A percentile compares a stretch with the other conserved stretches of the same genome.
These are phyloP conservation scores for Phytophthora ohioensis DNA, from an alignment of 352 stramenopile species.

Conservation along the genomic window DNA sequence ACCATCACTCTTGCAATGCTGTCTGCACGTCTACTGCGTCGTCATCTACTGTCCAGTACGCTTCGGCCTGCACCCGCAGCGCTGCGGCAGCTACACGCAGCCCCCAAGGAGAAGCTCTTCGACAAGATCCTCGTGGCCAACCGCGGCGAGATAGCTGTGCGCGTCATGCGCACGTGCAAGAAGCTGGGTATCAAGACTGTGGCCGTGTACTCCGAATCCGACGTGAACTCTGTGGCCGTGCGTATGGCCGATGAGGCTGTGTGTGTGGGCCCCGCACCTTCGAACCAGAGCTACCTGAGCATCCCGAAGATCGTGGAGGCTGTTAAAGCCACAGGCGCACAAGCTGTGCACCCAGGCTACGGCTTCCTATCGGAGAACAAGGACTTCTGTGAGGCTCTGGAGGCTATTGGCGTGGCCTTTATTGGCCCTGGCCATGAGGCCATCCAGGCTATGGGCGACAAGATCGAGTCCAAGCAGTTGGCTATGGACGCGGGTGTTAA, in stretches of 20 bases:
- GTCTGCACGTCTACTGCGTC: constrained; percentile 33
- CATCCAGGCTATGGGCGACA: constrained; percentile 95
- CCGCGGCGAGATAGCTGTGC: constrained; percentile 94
- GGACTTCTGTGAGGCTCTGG: constrained; percentile 83
- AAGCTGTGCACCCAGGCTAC: constrained; percentile 96
- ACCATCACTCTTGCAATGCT: constrained; percentile 42
- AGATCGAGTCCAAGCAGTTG: constrained; percentile 96
- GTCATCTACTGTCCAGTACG: constrained; percentile 4
- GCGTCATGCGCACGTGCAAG: constrained; percentile 92
- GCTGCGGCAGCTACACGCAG: constrained; percentile 18
- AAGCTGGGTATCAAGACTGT: constrained; percentile 94
- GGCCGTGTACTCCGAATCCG: constrained; percentile 94
- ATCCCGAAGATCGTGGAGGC: constrained; percentile 92
- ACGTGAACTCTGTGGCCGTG: constrained; percentile 88
- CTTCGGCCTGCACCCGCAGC: not conserved
- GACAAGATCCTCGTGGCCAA: constrained; percentile 95
- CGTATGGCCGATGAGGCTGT: constrained; percentile 86
- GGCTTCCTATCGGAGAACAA: constrained; percentile 97
- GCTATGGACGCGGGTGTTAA: constrained; percentile 92
- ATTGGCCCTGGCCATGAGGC: constrained; percentile 89
- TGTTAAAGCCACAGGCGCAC: constrained; percentile 86
- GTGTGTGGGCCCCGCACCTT: constrained; percentile 76
- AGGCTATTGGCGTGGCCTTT: constrained; percentile 85
- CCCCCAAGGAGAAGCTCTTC: constrained; percentile 72
- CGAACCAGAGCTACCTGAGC: constrained; percentile 91